Base-by-base conservation (phyloP, 345 rosid genomes). In the Eucalyptus viminalis region DNA sequence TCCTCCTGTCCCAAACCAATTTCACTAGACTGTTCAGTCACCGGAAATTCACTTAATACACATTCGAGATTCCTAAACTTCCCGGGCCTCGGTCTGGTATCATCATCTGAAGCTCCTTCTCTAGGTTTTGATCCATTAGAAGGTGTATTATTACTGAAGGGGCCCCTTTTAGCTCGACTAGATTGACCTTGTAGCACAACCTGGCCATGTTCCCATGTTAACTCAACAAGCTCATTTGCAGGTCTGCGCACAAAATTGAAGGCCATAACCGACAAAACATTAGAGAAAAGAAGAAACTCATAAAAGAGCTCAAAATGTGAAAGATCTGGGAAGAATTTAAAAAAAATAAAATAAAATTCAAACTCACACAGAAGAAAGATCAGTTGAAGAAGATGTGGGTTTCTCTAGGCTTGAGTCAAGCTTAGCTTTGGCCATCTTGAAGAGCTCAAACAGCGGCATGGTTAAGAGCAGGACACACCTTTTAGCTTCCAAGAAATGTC, bases 391-490 rank as follows among this genome's bases (percentile, higher is more conserved):
- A 7, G 91, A 29, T 53, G 92, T 87, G 89, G 92, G 92, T 81
- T 91, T 93, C 88, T 95, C 94, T 86, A 89, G 93, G 86, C 92
- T 88, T 76, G 93, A 91, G 87, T 93, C 96, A 86, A 91, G 86
- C 92, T 93, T 92, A 88, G 92, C 94, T 67, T 92, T 90, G 16
- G 94, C 58, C 93, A 92, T 89, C 89, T 94, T 92, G 87, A 95
- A 91, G 40, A 97, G 94, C 97, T 97, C 99, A 91, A 93, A 96
- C 90, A 96, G 90, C 93, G 99, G 98, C 99, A 97, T 96, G 94
- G 80, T 21, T 21, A 40, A 76, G 29, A 21, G 83, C 47, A 37
- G 83, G 47, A 11, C 88, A 62, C 54, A 87, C 43, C 88, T 87
- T 47, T 86, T 31, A 40, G 53, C 62, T 49, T n/a, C 56, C 7